Evolutionary conservation across 805 yeast genomes (phyloP).

Genomic region (Danielozyma ontarioensis): DNA sequence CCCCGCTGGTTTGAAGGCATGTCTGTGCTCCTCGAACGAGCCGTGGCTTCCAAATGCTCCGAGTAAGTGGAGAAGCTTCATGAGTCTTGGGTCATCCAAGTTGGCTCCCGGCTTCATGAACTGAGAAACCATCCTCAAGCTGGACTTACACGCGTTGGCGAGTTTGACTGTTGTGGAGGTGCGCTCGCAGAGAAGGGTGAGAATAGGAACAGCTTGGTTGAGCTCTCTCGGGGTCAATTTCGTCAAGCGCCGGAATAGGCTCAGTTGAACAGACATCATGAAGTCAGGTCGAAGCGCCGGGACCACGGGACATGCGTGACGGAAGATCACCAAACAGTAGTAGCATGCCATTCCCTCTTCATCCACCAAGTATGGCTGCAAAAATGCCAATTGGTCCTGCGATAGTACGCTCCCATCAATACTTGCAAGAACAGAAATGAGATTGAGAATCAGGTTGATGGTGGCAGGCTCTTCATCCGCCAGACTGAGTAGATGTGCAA

Average conservation of each 20-base stretch:
- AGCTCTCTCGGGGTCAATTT: slow-evolving; percentile 57
- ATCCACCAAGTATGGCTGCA: slow-evolving; percentile 61
- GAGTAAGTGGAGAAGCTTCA: slow-evolving; percentile 54
- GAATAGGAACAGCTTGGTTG: slow-evolving; percentile 69
- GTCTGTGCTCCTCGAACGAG: slow-evolving; percentile 45
- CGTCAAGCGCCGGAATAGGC: slow-evolving; percentile 53
- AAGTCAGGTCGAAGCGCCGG: slow-evolving; percentile 47
- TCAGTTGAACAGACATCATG: slow-evolving; percentile 42
- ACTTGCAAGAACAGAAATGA: slow-evolving; percentile 54
- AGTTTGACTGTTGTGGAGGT: slow-evolving; percentile 44
- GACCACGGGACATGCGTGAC: slow-evolving; percentile 40
- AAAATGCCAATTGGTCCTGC: slow-evolving; percentile 60
- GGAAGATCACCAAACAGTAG: slow-evolving; percentile 51
- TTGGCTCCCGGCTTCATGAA: no score
- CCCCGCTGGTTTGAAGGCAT: slow-evolving; percentile 38
- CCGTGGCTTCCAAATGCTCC: slow-evolving; percentile 73
- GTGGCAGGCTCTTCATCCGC: no score
- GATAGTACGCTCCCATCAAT: slow-evolving; percentile 49
- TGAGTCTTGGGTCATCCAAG: slow-evolving; percentile 21
- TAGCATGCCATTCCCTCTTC: slow-evolving; percentile 40
- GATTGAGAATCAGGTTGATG: no score
- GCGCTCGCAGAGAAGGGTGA: slow-evolving; percentile 50
- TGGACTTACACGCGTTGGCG: slow-evolving; percentile 60
- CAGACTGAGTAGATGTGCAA: no score
- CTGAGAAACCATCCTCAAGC: slow-evolving; percentile 36